Evolutionary conservation across 108 stramenopile genomes (phyloP).

Genomic region (Skeletonema grethae): DNA sequence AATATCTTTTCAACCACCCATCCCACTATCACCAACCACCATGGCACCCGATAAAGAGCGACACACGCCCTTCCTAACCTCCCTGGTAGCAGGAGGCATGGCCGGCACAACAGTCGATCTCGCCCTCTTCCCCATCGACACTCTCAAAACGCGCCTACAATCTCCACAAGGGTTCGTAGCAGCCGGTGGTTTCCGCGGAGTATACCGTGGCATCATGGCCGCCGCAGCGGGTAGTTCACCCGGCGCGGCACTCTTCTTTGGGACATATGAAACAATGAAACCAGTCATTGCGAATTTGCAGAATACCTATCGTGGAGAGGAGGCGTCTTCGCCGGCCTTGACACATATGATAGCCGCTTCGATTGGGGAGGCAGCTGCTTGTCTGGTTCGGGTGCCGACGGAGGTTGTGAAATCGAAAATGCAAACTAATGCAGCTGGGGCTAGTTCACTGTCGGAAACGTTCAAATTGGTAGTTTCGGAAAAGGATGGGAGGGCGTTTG

Average conservation of each 20-base stretch:
- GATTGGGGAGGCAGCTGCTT: slow-evolving; percentile 92
- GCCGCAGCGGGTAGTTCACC: slow-evolving; percentile 90
- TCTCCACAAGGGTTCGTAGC: slow-evolving; percentile 85
- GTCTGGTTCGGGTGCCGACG: slow-evolving; percentile 96
- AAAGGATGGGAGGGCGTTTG: slow-evolving; percentile 50
- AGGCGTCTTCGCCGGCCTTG: slow-evolving; percentile 49
- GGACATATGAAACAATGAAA: slow-evolving; percentile 90
- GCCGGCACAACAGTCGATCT: slow-evolving; percentile 92
- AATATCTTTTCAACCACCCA: too few relatives aligned
- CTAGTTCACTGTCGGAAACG: slow-evolving; percentile 50
- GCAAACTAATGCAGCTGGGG: slow-evolving; percentile 80
- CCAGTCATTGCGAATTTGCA: slow-evolving; percentile 54
- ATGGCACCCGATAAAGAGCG: slow-evolving; percentile 22
- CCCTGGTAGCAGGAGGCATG: slow-evolving; percentile 84
- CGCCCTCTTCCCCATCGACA: slow-evolving; percentile 94
- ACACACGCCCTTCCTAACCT: slow-evolving; percentile 62
- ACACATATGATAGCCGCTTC: slow-evolving; percentile 92
- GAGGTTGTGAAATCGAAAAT: slow-evolving; percentile 98
- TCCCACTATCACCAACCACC: background rate
- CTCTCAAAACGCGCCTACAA: slow-evolving; percentile 92
- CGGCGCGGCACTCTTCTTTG: slow-evolving; percentile 95
- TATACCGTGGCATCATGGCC: slow-evolving; percentile 87
- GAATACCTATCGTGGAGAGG: slow-evolving; percentile 11
- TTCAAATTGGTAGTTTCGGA: slow-evolving; percentile 62
- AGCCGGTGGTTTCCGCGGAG: slow-evolving; percentile 88